phyloP scores from a whole-genome alignment of 1,284 basidiomycete genomes.

The Leucoagaricus sp. region DNA sequence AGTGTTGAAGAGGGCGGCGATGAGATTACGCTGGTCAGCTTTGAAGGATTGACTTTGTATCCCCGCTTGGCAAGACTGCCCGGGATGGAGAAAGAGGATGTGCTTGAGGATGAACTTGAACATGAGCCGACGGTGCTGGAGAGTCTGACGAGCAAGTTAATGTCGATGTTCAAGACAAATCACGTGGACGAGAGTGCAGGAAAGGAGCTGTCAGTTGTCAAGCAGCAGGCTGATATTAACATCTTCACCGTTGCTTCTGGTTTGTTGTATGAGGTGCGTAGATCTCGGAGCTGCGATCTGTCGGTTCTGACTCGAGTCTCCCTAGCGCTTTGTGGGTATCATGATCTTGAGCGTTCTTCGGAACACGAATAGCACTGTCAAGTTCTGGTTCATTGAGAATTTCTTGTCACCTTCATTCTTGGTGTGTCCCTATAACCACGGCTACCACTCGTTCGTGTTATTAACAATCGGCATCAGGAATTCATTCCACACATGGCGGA shows the following conservation, averaged over 20 bases:
- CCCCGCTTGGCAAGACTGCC: constrained; percentile 72
- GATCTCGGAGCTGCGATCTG: background rate
- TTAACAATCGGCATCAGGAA: constrained; percentile 53
- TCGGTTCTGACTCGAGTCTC: constrained; percentile 13
- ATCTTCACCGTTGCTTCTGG: constrained; percentile 99
- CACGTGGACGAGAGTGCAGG: constrained; percentile 22
- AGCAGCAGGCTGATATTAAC: constrained; percentile 86
- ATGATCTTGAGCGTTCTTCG: constrained; percentile 96
- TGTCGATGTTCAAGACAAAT: constrained; percentile 51
- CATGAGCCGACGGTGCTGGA: constrained; percentile 43
- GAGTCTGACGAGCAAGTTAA: constrained; percentile 50
- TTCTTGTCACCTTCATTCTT: constrained; percentile 98
- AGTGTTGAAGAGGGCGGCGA: constrained; percentile 65
- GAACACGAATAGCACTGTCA: constrained; percentile 92
- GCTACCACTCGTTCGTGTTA: background rate
- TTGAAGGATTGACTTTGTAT: constrained; percentile 88
- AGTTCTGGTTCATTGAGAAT: constrained; percentile 99
- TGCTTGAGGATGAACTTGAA: constrained; percentile 56
- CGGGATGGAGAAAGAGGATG: constrained; percentile 83
- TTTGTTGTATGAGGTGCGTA: constrained; percentile 85
- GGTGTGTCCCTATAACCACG: constrained; percentile 45
- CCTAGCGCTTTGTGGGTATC: constrained; percentile 92
- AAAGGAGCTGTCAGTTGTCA: constrained; percentile 23
- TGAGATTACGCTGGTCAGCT: constrained; percentile 78
- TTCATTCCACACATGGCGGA: constrained; percentile 92